Evolutionary conservation across 2,329 filamentous ascomycete species (phyloP), one percentile per base, ranked within the genome.

Genomic region (Lomentospora prolificans): DNA sequence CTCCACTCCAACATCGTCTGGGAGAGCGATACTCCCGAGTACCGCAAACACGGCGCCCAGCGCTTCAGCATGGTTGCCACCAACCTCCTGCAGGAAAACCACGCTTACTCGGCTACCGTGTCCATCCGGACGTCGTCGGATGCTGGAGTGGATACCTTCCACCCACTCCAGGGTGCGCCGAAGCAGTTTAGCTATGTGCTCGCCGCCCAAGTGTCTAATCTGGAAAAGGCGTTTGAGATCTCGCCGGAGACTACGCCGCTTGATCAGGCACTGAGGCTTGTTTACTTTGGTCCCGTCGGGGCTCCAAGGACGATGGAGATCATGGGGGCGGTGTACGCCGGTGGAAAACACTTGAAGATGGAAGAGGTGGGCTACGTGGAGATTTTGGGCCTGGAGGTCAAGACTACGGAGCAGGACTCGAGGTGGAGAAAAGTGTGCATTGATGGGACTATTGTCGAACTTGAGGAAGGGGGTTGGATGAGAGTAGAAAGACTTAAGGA

Each of bases 1-100:
- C 83, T 97, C 64, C 92, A 97, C 65, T 89, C 91, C 28, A 84
- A 86, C 44, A 78, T 97, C 3, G 90, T 97, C 22, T 90, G 89
- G 62, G 90, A 96, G 72, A 94, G 88, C 68, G 92, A 97, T 68
- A 95, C 91, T 0, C 75, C 81, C 0, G 86, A 83, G 60, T 92
- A 92, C 69, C 85, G 92, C 59, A 80, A 82, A 61, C 85, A 87
- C 64, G 92, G 92, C 10, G 76, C 77, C 30, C 81, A 86, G 65
- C 80, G 92, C 19, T 97, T 97, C 70, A 79, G 84, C 57, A 89
- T 96, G 81, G 90, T 90, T 0, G 91, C 90, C 0, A 78, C 83
- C 54, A 84, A 90, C 63, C 79, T 92, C 6, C 71, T 96, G n/a
- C 69, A 70, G 57, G 66, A 74, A 57, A 72, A 72, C 33, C 80